A percentile compares a stretch with the other conserved stretches of the same genome.
Conservation (phyloP, 306 rosid species). For the Gynostemma pentaphyllum region DNA sequence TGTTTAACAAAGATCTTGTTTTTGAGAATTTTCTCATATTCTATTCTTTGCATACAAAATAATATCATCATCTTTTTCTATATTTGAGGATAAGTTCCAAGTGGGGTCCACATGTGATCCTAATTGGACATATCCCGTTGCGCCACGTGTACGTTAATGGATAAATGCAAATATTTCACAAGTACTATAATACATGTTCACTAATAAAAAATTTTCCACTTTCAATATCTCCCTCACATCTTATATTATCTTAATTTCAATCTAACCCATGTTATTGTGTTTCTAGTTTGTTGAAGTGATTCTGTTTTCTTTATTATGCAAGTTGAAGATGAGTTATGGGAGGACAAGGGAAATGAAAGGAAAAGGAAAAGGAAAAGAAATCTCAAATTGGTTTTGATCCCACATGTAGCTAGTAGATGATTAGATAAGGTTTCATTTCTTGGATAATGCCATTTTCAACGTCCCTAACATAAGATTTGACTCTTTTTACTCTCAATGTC, state of each 20-base stretch:
- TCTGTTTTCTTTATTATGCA: background rate
- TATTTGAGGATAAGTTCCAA: conserved; percentile 24
- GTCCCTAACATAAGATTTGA: background rate
- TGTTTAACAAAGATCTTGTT: conserved; percentile 4
- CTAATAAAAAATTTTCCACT: too few relatives aligned
- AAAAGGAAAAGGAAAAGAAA: background rate
- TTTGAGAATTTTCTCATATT: conserved; percentile 6
- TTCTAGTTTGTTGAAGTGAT: background rate
- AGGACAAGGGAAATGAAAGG: background rate
- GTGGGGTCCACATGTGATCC: conserved; percentile 18
- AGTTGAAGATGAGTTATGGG: background rate
- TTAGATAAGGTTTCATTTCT: conserved; percentile 13
- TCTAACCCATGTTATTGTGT: conserved; percentile 9
- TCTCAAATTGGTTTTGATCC: conserved; percentile 12
- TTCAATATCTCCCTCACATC: too few relatives aligned
- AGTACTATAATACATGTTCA: conserved; percentile 1
- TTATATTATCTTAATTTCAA: too few relatives aligned
- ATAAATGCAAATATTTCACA: conserved; percentile 11
- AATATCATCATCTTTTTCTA: conserved; percentile 12
- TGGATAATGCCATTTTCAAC: conserved; percentile 7
- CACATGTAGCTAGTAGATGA: background rate
- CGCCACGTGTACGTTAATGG: conserved; percentile 13
- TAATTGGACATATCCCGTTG: conserved; percentile 1
- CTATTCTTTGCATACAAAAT: conserved; percentile 1
- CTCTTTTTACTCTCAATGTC: background rate